These are phyloP conservation scores for Colletotrichum theobromicola DNA, from an alignment of 2,329 filamentous ascomycete genomes.

Conservation along the genomic window DNA sequence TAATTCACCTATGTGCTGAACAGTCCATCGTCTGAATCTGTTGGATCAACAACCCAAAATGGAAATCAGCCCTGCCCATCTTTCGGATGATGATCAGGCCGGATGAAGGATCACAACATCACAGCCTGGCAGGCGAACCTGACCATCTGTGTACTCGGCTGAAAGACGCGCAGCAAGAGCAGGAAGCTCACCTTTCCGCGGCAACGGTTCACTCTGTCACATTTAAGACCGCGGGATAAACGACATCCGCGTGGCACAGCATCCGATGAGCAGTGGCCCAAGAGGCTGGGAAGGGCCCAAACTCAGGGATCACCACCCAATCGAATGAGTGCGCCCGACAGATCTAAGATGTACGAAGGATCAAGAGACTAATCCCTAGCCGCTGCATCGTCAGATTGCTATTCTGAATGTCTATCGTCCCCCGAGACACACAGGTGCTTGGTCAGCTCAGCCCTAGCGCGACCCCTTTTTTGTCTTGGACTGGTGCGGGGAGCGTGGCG, in stretches of 20 bases:
- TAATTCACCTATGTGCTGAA: not conserved
- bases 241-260: slow-evolving; percentile 1
- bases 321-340: too few species aligned
- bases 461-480: not conserved
- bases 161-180: not conserved
- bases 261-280: not conserved
- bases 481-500: not conserved
- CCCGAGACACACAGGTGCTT: not conserved
- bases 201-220: not conserved
- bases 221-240: not conserved
- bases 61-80: not conserved
- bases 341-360: not conserved
- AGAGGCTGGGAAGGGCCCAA: not conserved
- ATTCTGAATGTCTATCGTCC: not conserved
- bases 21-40: not conserved
- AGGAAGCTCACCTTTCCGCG: not conserved
- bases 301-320: not conserved
- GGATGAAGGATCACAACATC: not conserved
- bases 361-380: not conserved
- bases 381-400: not conserved
- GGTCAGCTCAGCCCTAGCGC: not conserved
- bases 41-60: not conserved
- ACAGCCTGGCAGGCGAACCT: not conserved
- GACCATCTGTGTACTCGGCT: not conserved
- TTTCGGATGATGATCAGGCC: not conserved